Base-by-base conservation (phyloP, 352 stramenopile species). In the Globisporangium spiculum region DNA sequence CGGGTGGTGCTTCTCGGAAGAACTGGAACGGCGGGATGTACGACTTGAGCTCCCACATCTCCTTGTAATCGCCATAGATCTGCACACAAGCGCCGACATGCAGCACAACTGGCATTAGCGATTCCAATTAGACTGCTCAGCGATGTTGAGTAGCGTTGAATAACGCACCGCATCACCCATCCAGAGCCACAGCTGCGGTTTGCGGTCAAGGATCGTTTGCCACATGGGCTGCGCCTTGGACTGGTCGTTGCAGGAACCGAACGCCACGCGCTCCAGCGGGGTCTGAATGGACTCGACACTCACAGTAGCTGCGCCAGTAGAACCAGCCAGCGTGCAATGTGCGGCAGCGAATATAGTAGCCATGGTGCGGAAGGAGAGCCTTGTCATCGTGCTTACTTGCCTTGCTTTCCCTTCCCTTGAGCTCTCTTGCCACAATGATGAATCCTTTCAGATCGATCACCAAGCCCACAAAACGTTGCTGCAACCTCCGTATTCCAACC, bases 221-320 rank as follows among this genome's bases (percentile, higher is more conserved):
- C 88, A 95, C 67, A 95, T 69, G 22, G 84, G 83, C 70, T 95
- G 84, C 38, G 78, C 74, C 60, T 92, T 87, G 73, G 74, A 81
- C 74, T 95, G 88, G 58, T 95, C 84, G 58, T 93, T 95, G 81
- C 88, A 95, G 10, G 88, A 95, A 50, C 85, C 88, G 72, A 95
- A 95, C 44, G 75, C 84, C 52, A 95, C 69, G 56, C 72, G 80
- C 44, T 79, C 60, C 52, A 91, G 74, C 30, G 83, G 76, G 48
- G 65, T 22, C 63, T 75, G 67, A 54, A 91, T 76, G 22, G 32
- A n/a, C 0, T 46, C 53, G 3, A 46, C 24, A 20, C 55, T 46
- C 4, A 12, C 6, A 30, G 16, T 4, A 27, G 26, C 8, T 22
- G 32, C n/a, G 20, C 46, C n/a, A 6, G 9, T 1, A 32, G 22